These are phyloP conservation scores for Musa balbisiana DNA, from an alignment of 202 grass and related monocot genomes.

Conservation along the genomic window DNA sequence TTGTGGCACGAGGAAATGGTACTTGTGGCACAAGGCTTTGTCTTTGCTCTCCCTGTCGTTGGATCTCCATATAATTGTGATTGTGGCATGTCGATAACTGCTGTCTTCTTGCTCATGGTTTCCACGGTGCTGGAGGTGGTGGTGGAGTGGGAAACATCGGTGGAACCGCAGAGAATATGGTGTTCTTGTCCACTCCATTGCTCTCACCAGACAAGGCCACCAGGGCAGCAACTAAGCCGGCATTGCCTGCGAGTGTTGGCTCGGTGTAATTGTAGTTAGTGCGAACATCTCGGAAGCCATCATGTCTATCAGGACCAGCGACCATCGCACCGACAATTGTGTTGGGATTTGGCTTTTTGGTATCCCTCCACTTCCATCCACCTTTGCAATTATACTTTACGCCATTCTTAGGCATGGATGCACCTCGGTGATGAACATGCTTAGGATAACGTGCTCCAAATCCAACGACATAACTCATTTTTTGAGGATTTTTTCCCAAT, in stretches of 20 bases:
- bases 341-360: constrained; percentile 76
- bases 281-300: constrained; percentile 66
- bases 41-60: too few species aligned
- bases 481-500: constrained; percentile 79
- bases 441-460: constrained; percentile 65
- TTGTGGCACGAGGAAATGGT: too few species aligned
- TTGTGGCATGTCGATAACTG: too few species aligned
- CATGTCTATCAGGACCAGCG: constrained; percentile 72
- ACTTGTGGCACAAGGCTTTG: too few species aligned
- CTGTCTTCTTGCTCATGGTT: constrained; percentile 37
- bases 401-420: constrained; percentile 79
- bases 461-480: constrained; percentile 93
- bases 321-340: constrained; percentile 77
- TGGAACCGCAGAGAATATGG: constrained; percentile 84
- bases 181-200: constrained; percentile 79
- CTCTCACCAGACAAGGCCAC: constrained; percentile 62
- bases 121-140: constrained; percentile 83
- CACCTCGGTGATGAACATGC: constrained; percentile 82
- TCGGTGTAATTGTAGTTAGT: constrained; percentile 87
- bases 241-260: constrained; percentile 81
- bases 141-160: constrained; percentile 88
- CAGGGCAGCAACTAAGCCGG: constrained; percentile 79
- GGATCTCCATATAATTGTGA: too few species aligned
- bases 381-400: constrained; percentile 78
- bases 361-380: constrained; percentile 90